A percentile compares a stretch with the other conserved stretches of the same genome.
Conservation (phyloP, 106 monocot species). For the Iris macrosiphon region DNA sequence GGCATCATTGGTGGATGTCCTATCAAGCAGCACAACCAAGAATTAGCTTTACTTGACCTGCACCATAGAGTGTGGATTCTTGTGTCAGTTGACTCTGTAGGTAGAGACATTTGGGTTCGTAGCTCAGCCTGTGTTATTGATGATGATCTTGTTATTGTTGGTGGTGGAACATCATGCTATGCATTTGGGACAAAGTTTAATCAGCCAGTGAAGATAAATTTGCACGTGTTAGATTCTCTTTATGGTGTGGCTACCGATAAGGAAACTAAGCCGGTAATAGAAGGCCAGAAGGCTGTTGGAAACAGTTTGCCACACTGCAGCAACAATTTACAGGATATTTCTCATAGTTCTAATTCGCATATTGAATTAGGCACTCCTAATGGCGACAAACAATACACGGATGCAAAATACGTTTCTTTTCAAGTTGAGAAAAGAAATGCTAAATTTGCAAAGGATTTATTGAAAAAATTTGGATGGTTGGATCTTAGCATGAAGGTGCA, state of each 20-base stretch:
- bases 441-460: slow-evolving; percentile 74
- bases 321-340: background rate
- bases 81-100: slow-evolving; percentile 38
- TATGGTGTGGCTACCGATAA: background rate
- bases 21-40: slow-evolving; percentile 39
- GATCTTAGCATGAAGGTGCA: slow-evolving; percentile 66
- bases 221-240: slow-evolving; percentile 28
- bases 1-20: slow-evolving; percentile 90
- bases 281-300: background rate
- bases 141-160: slow-evolving; percentile 72
- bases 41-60: slow-evolving; percentile 56
- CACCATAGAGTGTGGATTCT: slow-evolving; percentile 41
- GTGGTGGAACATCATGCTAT: slow-evolving; percentile 97
- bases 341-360: background rate
- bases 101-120: slow-evolving; percentile 64
- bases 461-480: slow-evolving; percentile 81
- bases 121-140: slow-evolving; percentile 52
- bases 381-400: slow-evolving; percentile 2
- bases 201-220: slow-evolving; percentile 59
- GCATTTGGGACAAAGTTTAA: slow-evolving; percentile 96
- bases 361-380: background rate
- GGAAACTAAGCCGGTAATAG: slow-evolving; percentile 1
- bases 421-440: slow-evolving; percentile 68
- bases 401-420: slow-evolving; percentile 27
- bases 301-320: background rate